Percentiles rank a stretch among this genome's conserved stretches.
Evolutionary conservation across 768 basidiomycete species (phyloP).

Genomic region (Mycena metata): DNA sequence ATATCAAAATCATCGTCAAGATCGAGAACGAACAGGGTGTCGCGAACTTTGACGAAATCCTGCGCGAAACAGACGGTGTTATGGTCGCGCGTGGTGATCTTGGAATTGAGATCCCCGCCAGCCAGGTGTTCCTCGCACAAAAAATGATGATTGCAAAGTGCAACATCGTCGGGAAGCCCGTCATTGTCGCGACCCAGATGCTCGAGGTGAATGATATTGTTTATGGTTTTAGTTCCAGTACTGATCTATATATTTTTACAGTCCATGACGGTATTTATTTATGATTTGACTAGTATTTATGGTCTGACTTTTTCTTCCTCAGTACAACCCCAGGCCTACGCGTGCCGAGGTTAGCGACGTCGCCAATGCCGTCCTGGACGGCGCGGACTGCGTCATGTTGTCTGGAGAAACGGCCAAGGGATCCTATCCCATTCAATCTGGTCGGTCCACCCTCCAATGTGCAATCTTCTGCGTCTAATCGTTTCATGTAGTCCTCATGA

Average conservation of each 20-base stretch:
- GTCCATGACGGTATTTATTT: constrained; percentile 88
- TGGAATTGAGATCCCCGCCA: constrained; percentile 99
- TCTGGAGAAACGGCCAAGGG: constrained; percentile 99
- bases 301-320: constrained; percentile 10
- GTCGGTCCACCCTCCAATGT: constrained; percentile 44
- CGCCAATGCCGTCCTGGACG: constrained; percentile 98
- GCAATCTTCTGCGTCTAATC: constrained; percentile 17
- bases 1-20: constrained; percentile 99
- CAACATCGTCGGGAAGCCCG: constrained; percentile 97
- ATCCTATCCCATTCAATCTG: constrained; percentile 94
- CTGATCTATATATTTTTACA: constrained; percentile 47
- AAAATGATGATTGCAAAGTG: constrained; percentile 99
- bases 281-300: not conserved
- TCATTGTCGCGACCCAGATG: constrained; percentile 99
- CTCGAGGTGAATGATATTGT: constrained; percentile 75
- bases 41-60: constrained; percentile 98
- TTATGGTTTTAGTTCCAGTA: constrained; percentile 8
- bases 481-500: constrained; percentile 85
- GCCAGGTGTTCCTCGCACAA: constrained; percentile 98
- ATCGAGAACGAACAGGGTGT: constrained; percentile 99
- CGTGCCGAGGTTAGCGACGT: constrained; percentile 99
- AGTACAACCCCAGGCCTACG: constrained; percentile 99
- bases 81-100: constrained; percentile 99
- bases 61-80: constrained; percentile 95
- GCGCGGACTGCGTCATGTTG: constrained; percentile 99